These are phyloP conservation scores for Yamadazyma oceani DNA, from an alignment of 1,139 yeast genomes.

Conservation along the genomic window DNA sequence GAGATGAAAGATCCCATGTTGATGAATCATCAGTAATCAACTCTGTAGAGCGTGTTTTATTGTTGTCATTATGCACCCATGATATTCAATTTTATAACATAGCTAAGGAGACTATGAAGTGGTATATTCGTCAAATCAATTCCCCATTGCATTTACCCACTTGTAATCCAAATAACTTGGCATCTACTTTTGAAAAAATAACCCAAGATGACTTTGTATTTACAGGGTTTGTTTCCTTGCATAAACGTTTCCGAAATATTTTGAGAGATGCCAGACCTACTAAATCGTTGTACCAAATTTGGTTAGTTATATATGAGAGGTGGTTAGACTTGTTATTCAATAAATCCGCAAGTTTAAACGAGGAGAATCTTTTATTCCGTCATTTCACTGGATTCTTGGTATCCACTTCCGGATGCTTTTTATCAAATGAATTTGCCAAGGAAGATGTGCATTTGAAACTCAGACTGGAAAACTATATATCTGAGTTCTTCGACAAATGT, in stretches of 20 bases:
- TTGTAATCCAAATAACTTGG: conserved; percentile 23
- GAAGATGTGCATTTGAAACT: conserved; percentile 26
- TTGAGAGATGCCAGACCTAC: conserved; percentile 61
- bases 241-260: conserved; percentile 61
- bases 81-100: conserved; percentile 56
- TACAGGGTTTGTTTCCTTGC: conserved; percentile 76
- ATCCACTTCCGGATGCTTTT: conserved; percentile 56
- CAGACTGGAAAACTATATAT: conserved; percentile 31
- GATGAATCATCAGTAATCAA: conserved; percentile 15
- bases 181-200: conserved; percentile 49
- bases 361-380: conserved; percentile 48
- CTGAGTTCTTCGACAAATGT: conserved; percentile 51
- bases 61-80: conserved; percentile 55
- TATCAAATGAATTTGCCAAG: conserved; percentile 29
- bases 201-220: conserved; percentile 60
- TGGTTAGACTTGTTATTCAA: conserved; percentile 45
- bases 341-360: conserved; percentile 20
- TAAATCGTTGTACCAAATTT: conserved; percentile 57
- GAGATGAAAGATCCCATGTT: conserved; percentile 14
- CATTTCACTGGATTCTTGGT: conserved; percentile 65
- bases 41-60: conserved; percentile 43
- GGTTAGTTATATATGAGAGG: conserved; percentile 58
- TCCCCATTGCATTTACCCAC: conserved; percentile 10
- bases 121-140: conserved; percentile 41
- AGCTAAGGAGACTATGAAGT: conserved; percentile 48